A percentile compares a stretch with the other conserved stretches of the same genome.
These are phyloP conservation scores for Aspergillus ruber DNA, from an alignment of 2,329 filamentous ascomycete species.

Conservation along the genomic window DNA sequence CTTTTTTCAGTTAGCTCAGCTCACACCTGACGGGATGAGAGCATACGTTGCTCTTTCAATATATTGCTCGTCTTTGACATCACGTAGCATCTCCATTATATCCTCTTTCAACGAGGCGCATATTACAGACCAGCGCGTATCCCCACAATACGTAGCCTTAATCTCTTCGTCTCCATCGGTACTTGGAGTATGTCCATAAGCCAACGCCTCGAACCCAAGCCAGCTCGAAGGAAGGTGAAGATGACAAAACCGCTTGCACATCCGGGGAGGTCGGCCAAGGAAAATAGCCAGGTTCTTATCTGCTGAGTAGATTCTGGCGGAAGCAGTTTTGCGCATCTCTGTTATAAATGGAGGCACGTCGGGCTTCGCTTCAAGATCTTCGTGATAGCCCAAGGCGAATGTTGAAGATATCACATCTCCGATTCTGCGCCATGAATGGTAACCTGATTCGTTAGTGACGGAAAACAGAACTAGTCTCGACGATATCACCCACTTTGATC, in stretches of 20 bases:
- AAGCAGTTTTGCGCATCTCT: conserved; percentile 34
- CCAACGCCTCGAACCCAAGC: conserved; percentile 7
- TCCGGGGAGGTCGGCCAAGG: conserved; percentile 42
- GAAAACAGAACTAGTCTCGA: background rate
- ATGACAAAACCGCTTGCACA: conserved; percentile 35
- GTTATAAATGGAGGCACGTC: conserved; percentile 30
- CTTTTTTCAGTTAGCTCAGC: conserved; percentile 12
- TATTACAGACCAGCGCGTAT: conserved; percentile 22
- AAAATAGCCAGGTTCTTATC: conserved; percentile 46
- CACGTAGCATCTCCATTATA: conserved; percentile 19
- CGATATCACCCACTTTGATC: conserved; percentile 36
- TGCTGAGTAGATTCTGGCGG: conserved; percentile 39
- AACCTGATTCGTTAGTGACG: conserved; percentile 25
- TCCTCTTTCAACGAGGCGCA: conserved; percentile 23
- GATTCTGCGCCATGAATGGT: conserved; percentile 41
- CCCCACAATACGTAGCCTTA: conserved; percentile 17
- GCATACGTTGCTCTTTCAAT: conserved; percentile 11
- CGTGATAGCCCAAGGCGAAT: conserved; percentile 43
- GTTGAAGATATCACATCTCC: conserved; percentile 44
- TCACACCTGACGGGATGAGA: background rate
- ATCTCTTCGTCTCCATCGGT: background rate
- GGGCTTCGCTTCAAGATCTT: conserved; percentile 27
- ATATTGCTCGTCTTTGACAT: conserved; percentile 16
- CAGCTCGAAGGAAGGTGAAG: conserved; percentile 12
- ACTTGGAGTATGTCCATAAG: conserved; percentile 9